A percentile compares a stretch with the other conserved stretches of the same genome.
These are phyloP conservation scores for Zymoseptoria tritici DNA, from an alignment of 2,329 filamentous ascomycete genomes.

Conservation along the genomic window DNA sequence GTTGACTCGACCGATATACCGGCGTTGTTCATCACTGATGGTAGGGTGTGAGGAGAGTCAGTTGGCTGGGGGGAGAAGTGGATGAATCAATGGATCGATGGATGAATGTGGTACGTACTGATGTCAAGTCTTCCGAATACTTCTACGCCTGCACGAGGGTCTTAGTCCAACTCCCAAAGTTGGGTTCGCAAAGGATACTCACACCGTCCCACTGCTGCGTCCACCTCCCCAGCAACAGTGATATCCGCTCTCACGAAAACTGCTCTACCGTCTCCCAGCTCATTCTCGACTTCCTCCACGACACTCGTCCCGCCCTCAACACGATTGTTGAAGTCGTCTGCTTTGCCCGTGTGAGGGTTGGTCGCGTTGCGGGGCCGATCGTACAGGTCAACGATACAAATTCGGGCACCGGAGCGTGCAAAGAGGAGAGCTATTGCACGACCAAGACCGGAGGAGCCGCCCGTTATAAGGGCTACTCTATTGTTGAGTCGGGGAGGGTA, in stretches of 20 bases:
- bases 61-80: too few relatives aligned
- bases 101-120: not conserved
- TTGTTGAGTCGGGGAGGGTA: conserved; percentile 2
- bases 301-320: conserved; percentile 8
- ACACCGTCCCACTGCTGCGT: conserved; percentile 20
- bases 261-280: conserved; percentile 10
- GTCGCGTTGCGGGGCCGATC: conserved; percentile 23
- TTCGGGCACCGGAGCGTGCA: conserved; percentile 25
- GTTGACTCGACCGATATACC: conserved; percentile 20
- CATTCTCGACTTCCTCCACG: conserved; percentile 16
- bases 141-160: conserved; percentile 14
- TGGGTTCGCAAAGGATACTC: not conserved
- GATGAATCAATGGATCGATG: too few relatives aligned
- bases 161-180: too few relatives aligned
- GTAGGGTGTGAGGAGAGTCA: too few relatives aligned
- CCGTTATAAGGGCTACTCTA: conserved; percentile 20
- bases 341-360: conserved; percentile 26
- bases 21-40: conserved; percentile 4
- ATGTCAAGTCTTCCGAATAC: conserved; percentile 23
- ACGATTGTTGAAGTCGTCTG: conserved; percentile 26
- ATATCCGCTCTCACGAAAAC: conserved; percentile 29
- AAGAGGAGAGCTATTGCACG: conserved; percentile 26
- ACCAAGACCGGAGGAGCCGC: conserved; percentile 26
- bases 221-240: conserved; percentile 24
- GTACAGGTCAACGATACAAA: conserved; percentile 28